Evolutionary conservation across 2,329 filamentous ascomycete genomes (phyloP), one percentile per base, ranked within the genome.

Genomic region (Fusarium mangiferae): DNA sequence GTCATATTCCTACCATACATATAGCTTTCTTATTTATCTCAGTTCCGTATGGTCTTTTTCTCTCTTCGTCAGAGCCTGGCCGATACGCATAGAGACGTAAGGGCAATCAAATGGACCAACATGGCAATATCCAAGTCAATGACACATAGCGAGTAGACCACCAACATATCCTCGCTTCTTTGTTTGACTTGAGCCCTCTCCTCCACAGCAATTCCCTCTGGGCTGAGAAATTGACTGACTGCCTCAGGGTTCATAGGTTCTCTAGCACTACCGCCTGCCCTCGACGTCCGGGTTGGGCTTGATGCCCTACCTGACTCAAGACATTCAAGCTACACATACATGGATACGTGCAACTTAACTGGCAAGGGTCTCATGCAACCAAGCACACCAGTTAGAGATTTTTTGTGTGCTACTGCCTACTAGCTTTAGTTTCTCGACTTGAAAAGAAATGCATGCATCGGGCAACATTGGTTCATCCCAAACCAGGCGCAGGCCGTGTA

Each of bases 261-360:
- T 39, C 46, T 54, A 52, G 28, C 55, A 59, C 44, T 38, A 46
- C 56, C 26, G 14, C 22, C 61, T 38, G 51, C 58, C 68, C 63
- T 62, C 35, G 36, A 51, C 30, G 44, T 59, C 61, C 61, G 52
- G 15, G 24, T 71, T 46, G 51, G 61, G 70, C 49, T 56, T 60
- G 61, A 74, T 71, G 57, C 71, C 56, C 55, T 68, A 66, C 39
- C 54, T 72, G 71, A 74, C 67, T 74, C 72, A 52, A 52, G 58
- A 49, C 62, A 64, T 48, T 57, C 48, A 63, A 45, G 35, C 59
- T 55, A 68, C 51, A 68, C 60, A 30, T 30, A 30, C 30, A 30
- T 30, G 28, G 28, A 30, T 30, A 30, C 26, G 46, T 44, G 52
- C 66, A 62, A 62, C 35, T 51, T 36, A 56, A 63, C 30, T 49